Percentiles rank a stretch among this genome's conserved stretches.
phyloP scores from a whole-genome alignment of 805 yeast species.

The Pichia eremophila region DNA sequence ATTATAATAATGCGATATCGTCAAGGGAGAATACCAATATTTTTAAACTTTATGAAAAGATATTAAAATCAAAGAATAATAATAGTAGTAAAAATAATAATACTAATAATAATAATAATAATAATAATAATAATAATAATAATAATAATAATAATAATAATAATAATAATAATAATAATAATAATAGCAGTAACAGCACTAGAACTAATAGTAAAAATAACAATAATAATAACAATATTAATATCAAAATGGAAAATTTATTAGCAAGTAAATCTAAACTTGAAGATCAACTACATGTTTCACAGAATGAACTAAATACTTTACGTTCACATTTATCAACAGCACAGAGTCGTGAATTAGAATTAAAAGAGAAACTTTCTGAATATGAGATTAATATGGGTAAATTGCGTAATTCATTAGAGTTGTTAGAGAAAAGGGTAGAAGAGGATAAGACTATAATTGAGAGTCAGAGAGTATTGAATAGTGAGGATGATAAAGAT shows the following conservation, averaged over 20 bases:
- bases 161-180: not conserved
- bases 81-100: not conserved
- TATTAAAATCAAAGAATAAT: not conserved
- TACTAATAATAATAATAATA: not conserved
- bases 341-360: conserved; percentile 13
- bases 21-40: conserved; percentile 1
- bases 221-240: not conserved
- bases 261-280: conserved; percentile 4
- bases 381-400: conserved; percentile 6
- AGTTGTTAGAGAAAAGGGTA: not conserved
- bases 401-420: not conserved
- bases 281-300: conserved; percentile 14
- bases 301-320: conserved; percentile 14
- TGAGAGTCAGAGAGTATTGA: not conserved
- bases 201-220: too few species aligned
- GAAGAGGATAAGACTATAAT: not conserved
- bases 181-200: too few species aligned
- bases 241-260: not conserved
- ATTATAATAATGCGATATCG: conserved; percentile 29
- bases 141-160: not conserved
- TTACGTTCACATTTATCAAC: conserved; percentile 16
- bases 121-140: not conserved
- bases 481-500: too few species aligned
- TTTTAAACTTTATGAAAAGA: conserved; percentile 6
- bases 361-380: conserved; percentile 5